Evolutionary conservation across 2,329 filamentous ascomycete species (phyloP).

Genomic region (Aspergillus tubingensis): DNA sequence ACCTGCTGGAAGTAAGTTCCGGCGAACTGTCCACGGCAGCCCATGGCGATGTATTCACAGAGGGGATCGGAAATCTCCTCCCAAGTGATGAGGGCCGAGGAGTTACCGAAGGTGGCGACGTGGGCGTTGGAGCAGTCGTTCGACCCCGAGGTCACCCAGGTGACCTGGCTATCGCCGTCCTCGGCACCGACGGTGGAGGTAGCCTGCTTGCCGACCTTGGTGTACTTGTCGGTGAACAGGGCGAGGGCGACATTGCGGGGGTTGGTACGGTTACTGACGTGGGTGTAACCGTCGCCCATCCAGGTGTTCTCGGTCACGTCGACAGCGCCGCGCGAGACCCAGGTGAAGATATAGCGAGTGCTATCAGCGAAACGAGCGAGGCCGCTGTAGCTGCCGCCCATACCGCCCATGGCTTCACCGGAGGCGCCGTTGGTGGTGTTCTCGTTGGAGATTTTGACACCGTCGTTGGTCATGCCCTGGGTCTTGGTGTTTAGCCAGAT

Average conservation of each 20-base stretch:
- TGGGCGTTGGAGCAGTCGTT: constrained; percentile 62
- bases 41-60: constrained; percentile 61
- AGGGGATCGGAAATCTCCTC: constrained; percentile 60
- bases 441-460: constrained; percentile 64
- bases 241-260: constrained; percentile 63
- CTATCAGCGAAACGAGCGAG: constrained; percentile 57
- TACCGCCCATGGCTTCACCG: constrained; percentile 63
- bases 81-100: constrained; percentile 60
- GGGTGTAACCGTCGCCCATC: constrained; percentile 60
- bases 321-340: constrained; percentile 62
- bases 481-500: constrained; percentile 66
- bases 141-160: constrained; percentile 58
- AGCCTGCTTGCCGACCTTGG: constrained; percentile 56
- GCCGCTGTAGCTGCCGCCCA: constrained; percentile 62
- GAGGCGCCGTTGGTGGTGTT: constrained; percentile 61
- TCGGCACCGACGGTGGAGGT: constrained; percentile 55
- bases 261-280: constrained; percentile 55
- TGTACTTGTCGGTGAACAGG: constrained; percentile 60
- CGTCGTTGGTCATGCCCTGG: constrained; percentile 54
- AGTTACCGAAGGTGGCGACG: constrained; percentile 56
- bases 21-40: constrained; percentile 60
- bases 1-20: constrained; percentile 64
- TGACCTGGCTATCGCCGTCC: constrained; percentile 60
- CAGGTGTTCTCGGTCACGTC: constrained; percentile 58
- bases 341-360: constrained; percentile 61